Evolutionary conservation across 768 basidiomycete genomes (phyloP).

Genomic region (Tylopilus subfusipes): DNA sequence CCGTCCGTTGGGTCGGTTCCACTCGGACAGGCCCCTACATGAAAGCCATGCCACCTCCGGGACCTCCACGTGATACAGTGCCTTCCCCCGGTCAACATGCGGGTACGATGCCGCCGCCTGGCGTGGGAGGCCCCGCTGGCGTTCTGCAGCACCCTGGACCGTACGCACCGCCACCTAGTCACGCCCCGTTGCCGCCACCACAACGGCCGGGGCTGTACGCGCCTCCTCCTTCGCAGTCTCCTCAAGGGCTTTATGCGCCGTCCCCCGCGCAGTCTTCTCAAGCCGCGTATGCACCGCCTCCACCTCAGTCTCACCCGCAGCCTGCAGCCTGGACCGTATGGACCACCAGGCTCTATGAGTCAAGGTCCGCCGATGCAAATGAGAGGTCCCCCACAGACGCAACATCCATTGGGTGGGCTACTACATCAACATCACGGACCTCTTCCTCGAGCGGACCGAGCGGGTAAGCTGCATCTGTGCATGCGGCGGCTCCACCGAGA

Average conservation of each 20-base stretch:
- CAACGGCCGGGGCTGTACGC: constrained; percentile 27
- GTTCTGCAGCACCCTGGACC: constrained; percentile 29
- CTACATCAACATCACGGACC: constrained; percentile 29
- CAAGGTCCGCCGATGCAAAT: constrained; percentile 32
- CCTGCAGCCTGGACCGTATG: constrained; percentile 22
- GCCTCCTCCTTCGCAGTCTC: constrained; percentile 19
- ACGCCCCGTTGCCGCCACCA: constrained; percentile 11
- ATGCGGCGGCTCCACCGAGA: constrained; percentile 32
- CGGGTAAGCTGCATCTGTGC: constrained; percentile 22
- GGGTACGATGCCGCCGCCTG: constrained; percentile 44
- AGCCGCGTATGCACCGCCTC: constrained; percentile 10
- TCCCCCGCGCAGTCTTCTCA: neutral
- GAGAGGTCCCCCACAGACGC: constrained; percentile 22
- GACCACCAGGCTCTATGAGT: constrained; percentile 21
- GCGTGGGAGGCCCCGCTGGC: constrained; percentile 21
- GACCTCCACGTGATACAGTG: constrained; percentile 25
- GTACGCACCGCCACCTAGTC: constrained; percentile 22
- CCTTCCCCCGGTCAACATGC: constrained; percentile 36
- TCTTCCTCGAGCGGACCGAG: constrained; percentile 28
- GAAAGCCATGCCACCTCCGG: constrained; percentile 43
- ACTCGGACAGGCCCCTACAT: constrained; percentile 33
- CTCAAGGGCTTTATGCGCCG: constrained; percentile 32
- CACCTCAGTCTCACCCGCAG: constrained; percentile 10
- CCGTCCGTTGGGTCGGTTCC: constrained; percentile 26
- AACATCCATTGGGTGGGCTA: constrained; percentile 21